These are phyloP conservation scores for Sherardia arvensis DNA, from an alignment of 257 asterid species.

Conservation along the genomic window DNA sequence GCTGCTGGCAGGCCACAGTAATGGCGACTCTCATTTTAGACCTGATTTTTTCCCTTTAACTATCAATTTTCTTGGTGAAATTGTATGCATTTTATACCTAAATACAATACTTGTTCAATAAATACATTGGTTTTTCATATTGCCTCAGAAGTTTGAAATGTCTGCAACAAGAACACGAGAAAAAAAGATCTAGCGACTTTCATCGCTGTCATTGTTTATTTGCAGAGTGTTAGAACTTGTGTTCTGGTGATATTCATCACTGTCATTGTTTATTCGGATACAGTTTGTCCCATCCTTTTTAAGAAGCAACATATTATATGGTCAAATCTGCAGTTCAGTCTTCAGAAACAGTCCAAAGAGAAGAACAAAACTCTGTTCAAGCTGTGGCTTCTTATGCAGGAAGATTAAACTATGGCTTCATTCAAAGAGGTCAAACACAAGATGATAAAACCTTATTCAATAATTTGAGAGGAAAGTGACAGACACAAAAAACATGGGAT, in stretches of 20 bases:
- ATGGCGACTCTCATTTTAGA: constrained; percentile 2
- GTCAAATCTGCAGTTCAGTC: background rate
- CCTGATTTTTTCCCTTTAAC: background rate
- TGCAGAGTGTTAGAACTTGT: no score
- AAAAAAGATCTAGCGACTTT: no score
- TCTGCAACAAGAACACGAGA: background rate
- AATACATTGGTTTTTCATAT: background rate
- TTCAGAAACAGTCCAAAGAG: background rate
- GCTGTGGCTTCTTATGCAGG: background rate
- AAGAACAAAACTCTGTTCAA: background rate
- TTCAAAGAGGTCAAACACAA: background rate
- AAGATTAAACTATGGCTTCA: background rate
- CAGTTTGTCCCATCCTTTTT: background rate
- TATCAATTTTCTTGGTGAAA: background rate
- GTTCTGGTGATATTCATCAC: background rate
- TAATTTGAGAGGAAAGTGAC: background rate
- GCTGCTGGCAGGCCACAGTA: constrained; percentile 26
- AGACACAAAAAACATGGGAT: background rate
- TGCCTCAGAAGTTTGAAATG: background rate
- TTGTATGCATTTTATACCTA: background rate
- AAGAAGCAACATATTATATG: background rate
- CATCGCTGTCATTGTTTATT: background rate
- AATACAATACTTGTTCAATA: background rate
- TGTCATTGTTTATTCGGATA: background rate
- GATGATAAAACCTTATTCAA: background rate